Evolutionary conservation across 2,329 filamentous ascomycete species (phyloP), one percentile per base, ranked within the genome.

Genomic region (Alternaria metachromatica): DNA sequence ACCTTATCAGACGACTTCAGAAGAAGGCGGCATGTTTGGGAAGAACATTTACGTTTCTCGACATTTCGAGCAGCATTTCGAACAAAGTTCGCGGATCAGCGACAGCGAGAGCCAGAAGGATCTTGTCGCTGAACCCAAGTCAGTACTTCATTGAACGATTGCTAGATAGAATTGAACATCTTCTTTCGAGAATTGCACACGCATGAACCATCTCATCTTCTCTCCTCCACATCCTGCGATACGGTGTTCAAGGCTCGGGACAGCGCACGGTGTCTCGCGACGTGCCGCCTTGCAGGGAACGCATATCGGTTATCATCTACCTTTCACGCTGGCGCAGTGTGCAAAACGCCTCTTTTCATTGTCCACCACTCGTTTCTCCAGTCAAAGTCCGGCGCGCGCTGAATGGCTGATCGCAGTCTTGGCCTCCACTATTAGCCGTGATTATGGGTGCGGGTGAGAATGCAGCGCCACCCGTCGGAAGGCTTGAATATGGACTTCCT

Each of bases 51-150:
- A 63, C 25, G 50, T 60, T n/a, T 55, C 57, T 6, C 33, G 48
- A 41, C 48, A 53, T 3, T 54, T 59, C 20, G 60, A 63, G 26
- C 56, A 60, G 33, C 55, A 63, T 25, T 60, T 44, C 18, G 50
- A 60, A 10, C 10, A 60, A 9, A 44, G 41, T 6, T 55, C 55
- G n/a, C 50, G 44, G 3, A 7, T 45, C 7, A 58, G 55, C 43
- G 60, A 61, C n/a, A 45, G 46, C 21, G 57, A 64, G 46, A 61
- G 62, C 11, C 62, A 64, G 51, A 57, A 46, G 6, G 51, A 61
- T 20, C 48, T 64, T 2, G 57, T 63, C 7, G 11, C n/a, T 3
- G 45, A 43, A 10, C 30, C 43, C 0, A 20, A 45, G 0, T 18
- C 15, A 5, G 21, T 33, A 20, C 33, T 41, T 3, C 37, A 45